A percentile compares a stretch with the other conserved stretches of the same genome.
These are phyloP conservation scores for Trichosporon coremiiforme DNA, from an alignment of 1,284 basidiomycete species.

Conservation along the genomic window DNA sequence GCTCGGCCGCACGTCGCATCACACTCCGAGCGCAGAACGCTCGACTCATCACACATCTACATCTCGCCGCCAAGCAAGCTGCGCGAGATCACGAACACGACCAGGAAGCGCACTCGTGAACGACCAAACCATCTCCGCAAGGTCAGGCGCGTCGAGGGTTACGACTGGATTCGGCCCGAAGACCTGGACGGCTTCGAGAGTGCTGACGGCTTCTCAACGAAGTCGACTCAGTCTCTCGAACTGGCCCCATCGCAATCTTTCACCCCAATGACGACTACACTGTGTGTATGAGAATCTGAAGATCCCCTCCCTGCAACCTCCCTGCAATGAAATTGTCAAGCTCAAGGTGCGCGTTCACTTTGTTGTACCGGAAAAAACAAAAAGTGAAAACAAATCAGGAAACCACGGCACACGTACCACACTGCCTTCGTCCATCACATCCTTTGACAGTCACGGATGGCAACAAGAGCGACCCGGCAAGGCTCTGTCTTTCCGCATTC, in stretches of 20 bases:
- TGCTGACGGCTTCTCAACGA: background rate
- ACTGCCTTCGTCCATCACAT: background rate
- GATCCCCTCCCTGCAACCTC: background rate
- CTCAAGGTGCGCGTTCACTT: slow-evolving; percentile 5
- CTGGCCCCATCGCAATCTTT: slow-evolving; percentile 1
- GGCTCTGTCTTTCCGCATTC: background rate
- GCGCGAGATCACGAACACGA: background rate
- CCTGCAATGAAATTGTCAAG: slow-evolving; percentile 12
- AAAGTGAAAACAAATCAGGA: slow-evolving; percentile 7
- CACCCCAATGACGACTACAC: background rate
- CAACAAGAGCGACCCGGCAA: background rate
- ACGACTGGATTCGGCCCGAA: slow-evolving; percentile 13
- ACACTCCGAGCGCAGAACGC: background rate
- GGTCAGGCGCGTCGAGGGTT: slow-evolving; percentile 17
- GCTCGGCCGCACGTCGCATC: background rate
- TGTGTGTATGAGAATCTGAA: slow-evolving; percentile 10
- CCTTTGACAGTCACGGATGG: background rate
- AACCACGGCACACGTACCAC: background rate
- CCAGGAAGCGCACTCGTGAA: slow-evolving; percentile 3
- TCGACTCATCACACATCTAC: background rate
- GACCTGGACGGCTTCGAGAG: slow-evolving; percentile 21
- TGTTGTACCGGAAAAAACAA: slow-evolving; percentile 14
- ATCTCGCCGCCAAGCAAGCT: background rate
- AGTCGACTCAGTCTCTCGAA: background rate
- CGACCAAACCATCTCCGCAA: slow-evolving; percentile 12